phyloP scores from a whole-genome alignment of 495 filamentous ascomycete genomes.

The Durotheca rogersii region DNA sequence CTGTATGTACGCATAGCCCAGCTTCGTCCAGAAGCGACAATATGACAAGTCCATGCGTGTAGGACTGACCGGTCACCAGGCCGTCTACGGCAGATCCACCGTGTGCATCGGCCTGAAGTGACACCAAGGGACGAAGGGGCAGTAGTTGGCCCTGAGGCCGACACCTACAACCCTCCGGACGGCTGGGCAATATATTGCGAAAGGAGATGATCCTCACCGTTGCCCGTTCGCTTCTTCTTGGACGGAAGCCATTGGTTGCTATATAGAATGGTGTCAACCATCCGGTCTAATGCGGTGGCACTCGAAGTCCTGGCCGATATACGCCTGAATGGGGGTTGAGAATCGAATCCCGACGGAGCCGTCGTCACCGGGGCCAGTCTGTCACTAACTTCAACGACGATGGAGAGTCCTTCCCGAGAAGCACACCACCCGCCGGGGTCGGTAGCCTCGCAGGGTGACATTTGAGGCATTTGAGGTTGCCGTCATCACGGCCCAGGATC shows the following conservation, averaged over 20 bases:
- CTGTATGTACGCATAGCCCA: constrained; percentile 6
- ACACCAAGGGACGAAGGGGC: too few relatives aligned
- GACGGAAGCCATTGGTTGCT: neutral
- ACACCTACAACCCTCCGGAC: neutral
- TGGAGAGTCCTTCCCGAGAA: constrained; percentile 17
- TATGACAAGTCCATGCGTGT: constrained; percentile 4
- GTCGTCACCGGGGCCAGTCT: constrained; percentile 26
- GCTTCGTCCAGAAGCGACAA: constrained; percentile 7
- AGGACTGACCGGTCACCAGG: constrained; percentile 10
- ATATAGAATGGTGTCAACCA: constrained; percentile 10
- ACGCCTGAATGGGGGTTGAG: constrained; percentile 2
- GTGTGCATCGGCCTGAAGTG: constrained; percentile 2
- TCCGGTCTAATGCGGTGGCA: constrained; percentile 21
- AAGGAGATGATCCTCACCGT: neutral
- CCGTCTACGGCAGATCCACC: constrained; percentile 7
- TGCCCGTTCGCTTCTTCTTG: neutral
- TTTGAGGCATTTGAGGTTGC: constrained; percentile 4
- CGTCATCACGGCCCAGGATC: constrained; percentile 29
- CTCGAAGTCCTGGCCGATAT: constrained; percentile 10
- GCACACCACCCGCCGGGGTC: constrained; percentile 16
- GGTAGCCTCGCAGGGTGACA: neutral
- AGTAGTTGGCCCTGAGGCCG: neutral
- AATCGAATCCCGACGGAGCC: constrained; percentile 18
- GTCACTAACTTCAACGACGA: constrained; percentile 22
- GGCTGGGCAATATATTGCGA: constrained; percentile 22